These are phyloP conservation scores for Marasmius tenuissimus DNA, from an alignment of 1,284 basidiomycete genomes.

Conservation along the genomic window DNA sequence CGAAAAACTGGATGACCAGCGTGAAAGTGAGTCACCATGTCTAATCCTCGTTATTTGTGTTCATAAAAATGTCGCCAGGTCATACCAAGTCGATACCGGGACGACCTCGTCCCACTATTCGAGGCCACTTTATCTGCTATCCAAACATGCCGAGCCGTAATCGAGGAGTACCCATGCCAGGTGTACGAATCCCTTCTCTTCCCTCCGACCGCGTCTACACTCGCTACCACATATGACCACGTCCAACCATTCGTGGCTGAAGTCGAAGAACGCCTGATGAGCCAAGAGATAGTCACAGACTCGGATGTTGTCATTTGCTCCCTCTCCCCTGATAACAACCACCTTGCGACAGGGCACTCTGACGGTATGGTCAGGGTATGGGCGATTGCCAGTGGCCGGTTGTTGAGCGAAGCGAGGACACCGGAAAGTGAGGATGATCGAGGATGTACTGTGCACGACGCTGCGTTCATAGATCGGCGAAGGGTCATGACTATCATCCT, in stretches of 20 bases:
- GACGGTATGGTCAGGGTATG: background rate
- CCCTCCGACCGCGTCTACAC: background rate
- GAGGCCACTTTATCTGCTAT: background rate
- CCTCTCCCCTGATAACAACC: background rate
- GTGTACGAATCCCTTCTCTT: background rate
- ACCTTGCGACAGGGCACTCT: background rate
- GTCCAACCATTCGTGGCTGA: background rate
- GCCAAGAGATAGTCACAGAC: background rate
- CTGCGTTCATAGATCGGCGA: background rate
- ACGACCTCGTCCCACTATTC: background rate
- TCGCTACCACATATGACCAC: background rate
- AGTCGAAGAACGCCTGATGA: background rate
- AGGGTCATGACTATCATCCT: too few species aligned
- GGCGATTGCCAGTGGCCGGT: background rate
- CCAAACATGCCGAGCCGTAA: background rate
- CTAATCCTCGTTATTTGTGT: background rate
- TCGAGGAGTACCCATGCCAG: background rate
- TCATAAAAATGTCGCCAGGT: background rate
- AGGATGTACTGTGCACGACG: background rate
- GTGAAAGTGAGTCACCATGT: background rate
- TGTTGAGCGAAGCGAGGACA: background rate
- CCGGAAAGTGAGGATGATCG: background rate
- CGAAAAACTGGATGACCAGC: background rate
- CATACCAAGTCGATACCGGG: background rate
- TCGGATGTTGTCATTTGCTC: background rate